Percentiles rank a stretch among this genome's conserved stretches.
These are phyloP conservation scores for Hippophae tibetana DNA, from an alignment of 306 rosid species.

Conservation along the genomic window DNA sequence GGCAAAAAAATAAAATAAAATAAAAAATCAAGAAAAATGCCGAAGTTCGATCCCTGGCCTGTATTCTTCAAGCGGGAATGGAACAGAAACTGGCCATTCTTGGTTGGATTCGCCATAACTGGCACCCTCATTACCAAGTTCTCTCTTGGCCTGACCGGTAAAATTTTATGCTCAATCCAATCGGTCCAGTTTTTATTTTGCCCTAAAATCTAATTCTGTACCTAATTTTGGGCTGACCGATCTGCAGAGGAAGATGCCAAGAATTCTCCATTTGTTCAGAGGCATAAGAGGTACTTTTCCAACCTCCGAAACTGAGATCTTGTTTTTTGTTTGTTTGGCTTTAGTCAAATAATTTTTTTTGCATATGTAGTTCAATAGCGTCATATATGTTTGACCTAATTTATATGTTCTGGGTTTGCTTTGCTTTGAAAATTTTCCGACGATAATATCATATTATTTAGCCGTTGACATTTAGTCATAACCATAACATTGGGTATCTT, in stretches of 20 bases:
- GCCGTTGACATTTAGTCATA: too few species aligned
- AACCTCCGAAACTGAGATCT: neutral
- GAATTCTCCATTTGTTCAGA: slow-evolving; percentile 59
- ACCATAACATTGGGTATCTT: too few species aligned
- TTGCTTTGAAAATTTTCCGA: too few species aligned
- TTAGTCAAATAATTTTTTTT: too few species aligned
- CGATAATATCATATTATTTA: too few species aligned
- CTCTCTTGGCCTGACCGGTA: slow-evolving; percentile 63
- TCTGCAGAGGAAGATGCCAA: slow-evolving; percentile 75
- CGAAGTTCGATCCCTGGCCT: slow-evolving; percentile 84
- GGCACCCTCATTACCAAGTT: slow-evolving; percentile 61
- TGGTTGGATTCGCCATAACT: slow-evolving; percentile 73
- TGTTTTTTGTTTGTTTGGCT: too few species aligned
- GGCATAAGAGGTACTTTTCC: slow-evolving; percentile 48
- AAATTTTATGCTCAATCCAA: neutral
- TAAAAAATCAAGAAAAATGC: slow-evolving; percentile 22
- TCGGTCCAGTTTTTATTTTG: neutral
- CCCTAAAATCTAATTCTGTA: slow-evolving; percentile 5
- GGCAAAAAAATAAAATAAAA: neutral
- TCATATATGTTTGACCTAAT: too few species aligned
- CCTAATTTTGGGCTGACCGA: neutral
- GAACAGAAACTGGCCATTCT: slow-evolving; percentile 75
- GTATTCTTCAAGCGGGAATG: slow-evolving; percentile 85
- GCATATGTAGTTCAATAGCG: too few species aligned
- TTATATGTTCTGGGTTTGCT: too few species aligned